Percentiles rank a stretch among this genome's conserved stretches.
Evolutionary conservation across 2,329 filamentous ascomycete genomes (phyloP).

Genomic region (Cladophialophora yegresii): DNA sequence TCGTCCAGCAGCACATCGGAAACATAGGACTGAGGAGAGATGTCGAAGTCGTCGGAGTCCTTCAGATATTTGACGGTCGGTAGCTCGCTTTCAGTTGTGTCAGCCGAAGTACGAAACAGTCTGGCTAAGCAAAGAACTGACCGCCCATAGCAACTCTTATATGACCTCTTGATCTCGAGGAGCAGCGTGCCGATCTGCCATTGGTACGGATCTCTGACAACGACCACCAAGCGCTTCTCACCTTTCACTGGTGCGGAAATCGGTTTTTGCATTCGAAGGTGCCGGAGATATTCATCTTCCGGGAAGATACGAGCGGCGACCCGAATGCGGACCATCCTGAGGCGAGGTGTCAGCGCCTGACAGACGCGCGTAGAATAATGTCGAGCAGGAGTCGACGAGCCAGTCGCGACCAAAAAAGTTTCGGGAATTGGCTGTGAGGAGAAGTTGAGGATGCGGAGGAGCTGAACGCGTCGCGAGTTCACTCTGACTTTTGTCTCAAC

Average conservation of each 20-base stretch:
- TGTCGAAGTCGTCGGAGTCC: slow-evolving; percentile 36
- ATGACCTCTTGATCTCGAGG: slow-evolving; percentile 32
- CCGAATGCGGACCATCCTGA: slow-evolving; percentile 34
- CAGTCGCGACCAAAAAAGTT: slow-evolving; percentile 8
- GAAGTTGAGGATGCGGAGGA: slow-evolving; percentile 21
- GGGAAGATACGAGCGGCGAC: slow-evolving; percentile 35
- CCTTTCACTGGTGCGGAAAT: slow-evolving; percentile 9
- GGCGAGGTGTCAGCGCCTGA: background rate
- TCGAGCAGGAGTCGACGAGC: slow-evolving; percentile 6
- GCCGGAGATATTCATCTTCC: slow-evolving; percentile 33
- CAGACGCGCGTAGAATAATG: slow-evolving; percentile 2
- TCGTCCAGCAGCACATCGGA: slow-evolving; percentile 37
- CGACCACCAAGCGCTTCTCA: slow-evolving; percentile 32
- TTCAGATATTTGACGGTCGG: slow-evolving; percentile 37
- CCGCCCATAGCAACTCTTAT: slow-evolving; percentile 34
- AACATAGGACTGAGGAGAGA: slow-evolving; percentile 35
- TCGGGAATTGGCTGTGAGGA: slow-evolving; percentile 5
- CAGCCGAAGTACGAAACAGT: slow-evolving; percentile 1
- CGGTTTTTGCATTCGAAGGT: slow-evolving; percentile 9
- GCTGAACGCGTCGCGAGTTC: background rate
- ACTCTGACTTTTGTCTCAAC: background rate
- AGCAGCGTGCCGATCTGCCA: slow-evolving; percentile 35
- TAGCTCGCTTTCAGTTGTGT: slow-evolving; percentile 28
- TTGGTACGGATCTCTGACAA: slow-evolving; percentile 34
- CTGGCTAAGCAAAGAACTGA: slow-evolving; percentile 13